A percentile compares a stretch with the other conserved stretches of the same genome.
Conservation (phyloP, 129 eudicot genomes). For the Mikania micrantha region DNA sequence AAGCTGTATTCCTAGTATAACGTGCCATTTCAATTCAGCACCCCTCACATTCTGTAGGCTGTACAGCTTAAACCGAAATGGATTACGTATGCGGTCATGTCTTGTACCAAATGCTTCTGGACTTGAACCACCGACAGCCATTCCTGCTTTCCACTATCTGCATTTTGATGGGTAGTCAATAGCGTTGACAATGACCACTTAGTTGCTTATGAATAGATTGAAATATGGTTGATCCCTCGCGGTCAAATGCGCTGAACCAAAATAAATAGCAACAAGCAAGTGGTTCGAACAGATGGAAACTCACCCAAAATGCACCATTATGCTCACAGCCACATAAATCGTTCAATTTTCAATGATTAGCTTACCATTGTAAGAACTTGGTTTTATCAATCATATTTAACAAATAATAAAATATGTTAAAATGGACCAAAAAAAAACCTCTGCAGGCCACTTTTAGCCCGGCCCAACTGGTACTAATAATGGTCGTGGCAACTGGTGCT, state of each 20-base stretch:
- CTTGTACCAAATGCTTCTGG: slow-evolving; percentile 16
- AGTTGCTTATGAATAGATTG: background rate
- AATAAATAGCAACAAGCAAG: background rate
- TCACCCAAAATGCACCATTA: background rate
- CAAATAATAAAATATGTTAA: background rate
- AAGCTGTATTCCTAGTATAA: slow-evolving; percentile 1
- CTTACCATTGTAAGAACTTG: background rate
- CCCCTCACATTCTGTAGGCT: slow-evolving; percentile 14
- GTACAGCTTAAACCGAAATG: slow-evolving; percentile 24
- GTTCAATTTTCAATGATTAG: background rate
- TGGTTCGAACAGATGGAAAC: background rate
- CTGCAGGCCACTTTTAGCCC: too few species aligned
- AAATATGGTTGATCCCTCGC: background rate
- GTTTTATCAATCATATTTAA: background rate
- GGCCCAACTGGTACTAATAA: too few species aligned
- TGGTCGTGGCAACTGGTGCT: too few species aligned
- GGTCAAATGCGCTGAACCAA: background rate
- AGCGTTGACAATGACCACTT: background rate
- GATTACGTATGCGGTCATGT: slow-evolving; percentile 2
- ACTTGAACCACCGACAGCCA: slow-evolving; percentile 3
- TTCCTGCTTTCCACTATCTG: slow-evolving; percentile 1
- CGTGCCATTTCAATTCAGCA: background rate
- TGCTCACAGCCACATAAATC: background rate
- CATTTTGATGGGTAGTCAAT: background rate
- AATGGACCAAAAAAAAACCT: background rate